Base-by-base conservation (phyloP, 805 yeast species). In the Saccharomyces cerevisiae region DNA sequence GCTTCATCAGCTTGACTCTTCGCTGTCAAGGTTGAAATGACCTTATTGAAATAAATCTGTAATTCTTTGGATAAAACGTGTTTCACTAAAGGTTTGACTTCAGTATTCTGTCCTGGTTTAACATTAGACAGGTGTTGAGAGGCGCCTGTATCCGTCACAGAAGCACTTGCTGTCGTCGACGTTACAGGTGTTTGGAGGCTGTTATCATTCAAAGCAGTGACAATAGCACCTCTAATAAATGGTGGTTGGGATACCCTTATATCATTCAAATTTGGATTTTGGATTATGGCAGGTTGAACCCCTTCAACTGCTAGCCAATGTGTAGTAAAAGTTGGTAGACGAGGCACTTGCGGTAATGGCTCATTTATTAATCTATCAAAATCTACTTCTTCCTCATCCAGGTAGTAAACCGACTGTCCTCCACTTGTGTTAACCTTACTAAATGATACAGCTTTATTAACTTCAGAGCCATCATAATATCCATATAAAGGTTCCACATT, bases 241-340 rank as follows among this genome's bases (percentile, higher is more conserved):
- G 96, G 89, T 21, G 96, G 87, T 53, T 89, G 73, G 32, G 82
- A 79, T 11, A 65, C 55, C 66, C 84, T 83, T 57, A 92, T 84
- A 61, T 91, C 97, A 51, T 82, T 77, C 50, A 85, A 79, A 21
- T 74, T 68, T 26, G 99, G 99, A 72, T 94, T 94, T 71, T 95
- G 99, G 1, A 97, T 96, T 53, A 94, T 92, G 31, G 94, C 85
- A 0, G 99, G 99, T 67, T 94, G 99, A 8, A 94, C 96, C 55
- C 99, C 99, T 71, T 94, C 99, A 52, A 94, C 88, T 0, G 99
- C 98, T 31, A 95, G 76, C 98, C 99, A 92, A 68, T 87, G 96
- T 5, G 97, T 96, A 0, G 98, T 90, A 69, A 88, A 91, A 0
- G 96, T 85, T 2, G 96, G 85, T 56, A 85, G 84, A 55, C 98